Base-by-base conservation (phyloP, 2,329 filamentous ascomycete species). In the Colletotrichum lindemuthianum region DNA sequence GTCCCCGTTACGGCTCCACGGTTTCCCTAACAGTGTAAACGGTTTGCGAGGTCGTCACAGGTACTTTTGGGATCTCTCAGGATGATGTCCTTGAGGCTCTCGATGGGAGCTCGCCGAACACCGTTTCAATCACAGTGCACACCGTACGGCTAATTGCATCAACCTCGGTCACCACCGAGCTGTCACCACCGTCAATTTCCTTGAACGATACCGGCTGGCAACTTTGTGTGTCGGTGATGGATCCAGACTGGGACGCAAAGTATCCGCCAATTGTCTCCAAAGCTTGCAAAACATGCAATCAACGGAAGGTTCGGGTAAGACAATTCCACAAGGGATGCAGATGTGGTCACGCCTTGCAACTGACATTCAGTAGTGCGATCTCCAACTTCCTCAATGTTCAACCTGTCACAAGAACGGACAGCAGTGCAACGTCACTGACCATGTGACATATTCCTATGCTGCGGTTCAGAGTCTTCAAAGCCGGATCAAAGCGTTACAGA, bases 301-400 rank as follows among this genome's bases (percentile, higher is more conserved):
- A 67, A 32, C 60, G 67, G 10, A 68, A 69, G 53, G 67, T 70
- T 39, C 68, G 69, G 58, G 64, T 78, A 74, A 40, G 47, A 13
- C 8, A n/a, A 9, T 4, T 11, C n/a, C 32, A 13, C 11, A 11
- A 4, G 47, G 3, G 4, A 33, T 45, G 43, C 10, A 44, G 3
- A 24, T 6, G 8, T 15, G 10, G n/a, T 16, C 7, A 6, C 44
- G 50, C 15, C 6, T 24, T 49, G 24, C 12, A 37, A 49, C 36
- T 40, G 45, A 58, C 48, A 6, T 32, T 12, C 6, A 34, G 15
- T 13, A 64, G 73, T 68, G 47, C 75, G 70, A 63, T 71, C 67
- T 67, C 72, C 73, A 45, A 68, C 67, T 57, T 64, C 75, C 61
- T 71, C 74, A 7, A 34, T 69, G 67, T 43, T 60, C 66, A 9